phyloP scores from a whole-genome alignment of 306 rosid genomes.

The Vigna nakashimae region DNA sequence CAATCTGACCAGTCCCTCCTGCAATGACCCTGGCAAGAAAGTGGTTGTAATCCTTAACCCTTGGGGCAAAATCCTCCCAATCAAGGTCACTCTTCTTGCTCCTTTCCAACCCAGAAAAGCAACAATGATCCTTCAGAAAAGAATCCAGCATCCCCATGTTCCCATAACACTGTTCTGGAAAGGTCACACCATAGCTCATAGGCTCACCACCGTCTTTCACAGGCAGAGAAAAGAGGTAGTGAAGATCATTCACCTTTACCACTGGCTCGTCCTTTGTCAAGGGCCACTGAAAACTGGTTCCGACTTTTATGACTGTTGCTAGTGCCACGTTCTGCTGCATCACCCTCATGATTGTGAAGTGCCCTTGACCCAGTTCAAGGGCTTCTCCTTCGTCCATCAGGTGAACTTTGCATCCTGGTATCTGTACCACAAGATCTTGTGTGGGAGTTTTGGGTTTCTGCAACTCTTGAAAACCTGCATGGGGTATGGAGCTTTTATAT shows the following conservation, averaged over 20 bases:
- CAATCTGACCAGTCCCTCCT: constrained; percentile 95
- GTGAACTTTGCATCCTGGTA: constrained; percentile 76
- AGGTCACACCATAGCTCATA: constrained; percentile 87
- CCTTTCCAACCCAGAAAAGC: constrained; percentile 62
- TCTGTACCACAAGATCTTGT: constrained; percentile 63
- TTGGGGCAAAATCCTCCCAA: constrained; percentile 94
- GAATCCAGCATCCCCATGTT: constrained; percentile 63
- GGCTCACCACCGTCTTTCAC: constrained; percentile 78
- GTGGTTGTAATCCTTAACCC: constrained; percentile 77
- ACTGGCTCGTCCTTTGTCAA: constrained; percentile 95
- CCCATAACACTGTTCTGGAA: constrained; percentile 50
- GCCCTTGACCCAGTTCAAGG: constrained; percentile 65
- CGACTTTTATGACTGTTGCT: constrained; percentile 75
- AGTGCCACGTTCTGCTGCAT: constrained; percentile 62
- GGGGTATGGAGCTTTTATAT: background rate
- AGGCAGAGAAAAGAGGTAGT: constrained; percentile 78
- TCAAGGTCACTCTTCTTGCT: constrained; percentile 57
- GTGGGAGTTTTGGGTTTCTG: constrained; percentile 45
- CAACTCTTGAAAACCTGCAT: constrained; percentile 42
- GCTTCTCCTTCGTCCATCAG: constrained; percentile 85
- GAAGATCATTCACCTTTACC: constrained; percentile 69
- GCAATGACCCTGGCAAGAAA: constrained; percentile 89
- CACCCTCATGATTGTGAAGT: constrained; percentile 64
- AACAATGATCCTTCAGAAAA: constrained; percentile 70
- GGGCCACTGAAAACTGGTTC: constrained; percentile 80